Conservation (phyloP, 805 yeast genomes). For the Maudiozyma serrabonitensis region DNA sequence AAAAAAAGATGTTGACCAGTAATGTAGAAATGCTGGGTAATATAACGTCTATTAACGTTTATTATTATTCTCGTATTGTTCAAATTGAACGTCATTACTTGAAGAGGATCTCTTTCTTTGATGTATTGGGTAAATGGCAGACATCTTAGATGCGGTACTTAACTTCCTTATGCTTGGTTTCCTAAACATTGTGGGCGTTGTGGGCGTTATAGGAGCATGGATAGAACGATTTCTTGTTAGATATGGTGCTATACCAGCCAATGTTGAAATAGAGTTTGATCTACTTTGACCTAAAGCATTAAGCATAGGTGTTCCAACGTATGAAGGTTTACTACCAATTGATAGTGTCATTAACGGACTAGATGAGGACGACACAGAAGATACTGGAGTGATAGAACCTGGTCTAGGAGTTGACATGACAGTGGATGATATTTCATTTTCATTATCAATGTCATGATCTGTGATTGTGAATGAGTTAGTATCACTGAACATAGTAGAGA, state of each 20-base stretch:
- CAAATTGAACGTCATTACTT: constrained; percentile 20
- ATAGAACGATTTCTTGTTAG: constrained; percentile 12
- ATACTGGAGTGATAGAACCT: constrained; percentile 1
- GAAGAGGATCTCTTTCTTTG: constrained; percentile 23
- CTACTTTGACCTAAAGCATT: not conserved
- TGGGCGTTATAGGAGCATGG: constrained; percentile 17
- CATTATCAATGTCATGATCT: not conserved
- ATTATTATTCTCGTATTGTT: constrained; percentile 10
- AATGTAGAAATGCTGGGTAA: not conserved
- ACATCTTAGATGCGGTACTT: not conserved
- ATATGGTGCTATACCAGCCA: not conserved
- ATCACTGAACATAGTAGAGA: not conserved
- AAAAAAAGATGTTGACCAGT: not conserved
- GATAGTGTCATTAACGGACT: constrained; percentile 1
- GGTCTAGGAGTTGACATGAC: constrained; percentile 2
- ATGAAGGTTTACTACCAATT: not conserved
- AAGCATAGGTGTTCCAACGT: not conserved
- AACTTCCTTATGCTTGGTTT: not conserved
- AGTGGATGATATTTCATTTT: not conserved
- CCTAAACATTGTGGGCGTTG: constrained; percentile 11
- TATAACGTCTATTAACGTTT: constrained; percentile 6
- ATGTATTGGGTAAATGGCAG: constrained; percentile 3
- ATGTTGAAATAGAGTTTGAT: not conserved
- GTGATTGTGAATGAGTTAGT: not conserved
- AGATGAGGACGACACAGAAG: constrained; percentile 1